Evolutionary conservation across 768 basidiomycete genomes (phyloP).

Genomic region (Rhizopogon rudus): DNA sequence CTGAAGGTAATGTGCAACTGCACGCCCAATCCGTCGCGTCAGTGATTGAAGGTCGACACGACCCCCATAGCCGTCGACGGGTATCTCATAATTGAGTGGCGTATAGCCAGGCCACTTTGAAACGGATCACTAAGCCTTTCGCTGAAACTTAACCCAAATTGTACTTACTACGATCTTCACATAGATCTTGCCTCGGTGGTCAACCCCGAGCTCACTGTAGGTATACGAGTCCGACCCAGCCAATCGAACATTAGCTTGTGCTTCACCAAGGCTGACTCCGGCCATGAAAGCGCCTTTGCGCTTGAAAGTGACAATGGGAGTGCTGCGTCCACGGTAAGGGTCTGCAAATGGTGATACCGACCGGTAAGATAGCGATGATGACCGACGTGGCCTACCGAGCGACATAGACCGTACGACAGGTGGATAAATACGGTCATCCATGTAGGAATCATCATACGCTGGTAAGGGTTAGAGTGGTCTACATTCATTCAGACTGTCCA

Average conservation of each 20-base stretch:
- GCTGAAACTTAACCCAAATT: background rate
- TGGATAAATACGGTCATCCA: constrained; percentile 22
- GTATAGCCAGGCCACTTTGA: constrained; percentile 65
- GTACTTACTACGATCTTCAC: constrained; percentile 55
- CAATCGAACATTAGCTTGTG: constrained; percentile 57
- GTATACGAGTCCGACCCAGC: constrained; percentile 61
- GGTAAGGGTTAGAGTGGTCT: background rate
- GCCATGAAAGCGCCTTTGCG: constrained; percentile 62
- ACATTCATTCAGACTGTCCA: background rate
- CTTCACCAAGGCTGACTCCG: constrained; percentile 65
- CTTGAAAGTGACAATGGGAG: constrained; percentile 64
- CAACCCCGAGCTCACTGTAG: constrained; percentile 61
- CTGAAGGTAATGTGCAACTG: constrained; percentile 73
- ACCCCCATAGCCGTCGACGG: constrained; percentile 61
- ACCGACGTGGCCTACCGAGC: constrained; percentile 25
- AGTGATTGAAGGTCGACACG: constrained; percentile 63
- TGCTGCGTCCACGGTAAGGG: constrained; percentile 43
- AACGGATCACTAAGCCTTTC: background rate
- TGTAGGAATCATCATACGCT: constrained; percentile 54
- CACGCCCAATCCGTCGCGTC: constrained; percentile 62
- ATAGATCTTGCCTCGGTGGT: constrained; percentile 51
- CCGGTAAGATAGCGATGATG: constrained; percentile 36
- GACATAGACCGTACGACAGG: constrained; percentile 18
- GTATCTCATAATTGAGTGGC: constrained; percentile 71
- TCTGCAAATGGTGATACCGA: constrained; percentile 33